These are phyloP conservation scores for Cladosporium sp. DNA, from an alignment of 2,329 filamentous ascomycete species.

Conservation along the genomic window DNA sequence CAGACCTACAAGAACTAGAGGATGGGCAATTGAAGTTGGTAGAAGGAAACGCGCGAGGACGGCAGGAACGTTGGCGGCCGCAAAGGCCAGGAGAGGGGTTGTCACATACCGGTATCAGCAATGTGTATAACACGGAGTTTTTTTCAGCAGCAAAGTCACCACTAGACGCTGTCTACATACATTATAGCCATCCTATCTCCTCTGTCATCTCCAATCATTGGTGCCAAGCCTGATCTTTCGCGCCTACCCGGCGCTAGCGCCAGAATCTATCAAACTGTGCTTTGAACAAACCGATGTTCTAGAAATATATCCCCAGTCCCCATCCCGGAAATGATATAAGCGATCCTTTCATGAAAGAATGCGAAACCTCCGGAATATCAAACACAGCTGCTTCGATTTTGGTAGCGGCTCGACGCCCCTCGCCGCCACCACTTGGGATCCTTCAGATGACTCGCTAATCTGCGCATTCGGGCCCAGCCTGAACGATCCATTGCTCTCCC, in stretches of 20 bases:
- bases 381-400: conserved; percentile 62
- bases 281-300: neutral
- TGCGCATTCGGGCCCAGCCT: conserved; percentile 79
- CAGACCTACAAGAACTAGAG: conserved; percentile 60
- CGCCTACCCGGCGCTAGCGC: conserved; percentile 14
- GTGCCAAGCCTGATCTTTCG: conserved; percentile 6
- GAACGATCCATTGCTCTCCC: conserved; percentile 66
- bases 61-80: conserved; percentile 1
- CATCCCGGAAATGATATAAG: conserved; percentile 3
- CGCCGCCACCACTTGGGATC: conserved; percentile 82
- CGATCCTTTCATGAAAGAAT: conserved; percentile 50
- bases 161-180: conserved; percentile 16
- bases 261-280: conserved; percentile 14
- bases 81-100: conserved; percentile 12
- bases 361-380: conserved; percentile 83
- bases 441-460: conserved; percentile 69
- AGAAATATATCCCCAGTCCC: neutral
- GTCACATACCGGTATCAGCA: conserved; percentile 13
- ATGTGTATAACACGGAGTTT: conserved; percentile 16
- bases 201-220: conserved; percentile 1
- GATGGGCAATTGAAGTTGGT: conserved; percentile 5
- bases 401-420: conserved; percentile 54
- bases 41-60: conserved; percentile 11
- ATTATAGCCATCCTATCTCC: conserved; percentile 13
- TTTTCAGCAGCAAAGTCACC: conserved; percentile 12